Evolutionary conservation across 1,284 basidiomycete genomes (phyloP).

Genomic region (Polyporus tsugae): DNA sequence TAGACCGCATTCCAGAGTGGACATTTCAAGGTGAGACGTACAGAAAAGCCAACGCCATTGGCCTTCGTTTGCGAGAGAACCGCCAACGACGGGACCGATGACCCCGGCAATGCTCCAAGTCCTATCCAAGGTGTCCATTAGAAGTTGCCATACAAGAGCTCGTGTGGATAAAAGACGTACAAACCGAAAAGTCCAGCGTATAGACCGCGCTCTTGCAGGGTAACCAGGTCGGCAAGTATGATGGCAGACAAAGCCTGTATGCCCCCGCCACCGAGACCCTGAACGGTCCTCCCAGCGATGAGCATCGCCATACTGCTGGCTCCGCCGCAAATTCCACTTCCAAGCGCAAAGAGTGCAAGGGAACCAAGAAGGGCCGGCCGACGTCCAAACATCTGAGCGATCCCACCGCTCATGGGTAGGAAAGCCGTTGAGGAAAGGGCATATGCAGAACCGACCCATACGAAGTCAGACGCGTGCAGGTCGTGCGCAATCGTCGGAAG

Average conservation of each 20-base stretch:
- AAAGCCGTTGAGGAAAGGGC: slow-evolving; percentile 40
- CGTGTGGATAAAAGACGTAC: background rate
- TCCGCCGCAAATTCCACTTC: slow-evolving; percentile 45
- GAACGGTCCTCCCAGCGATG: slow-evolving; percentile 51
- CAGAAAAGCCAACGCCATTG: slow-evolving; percentile 39
- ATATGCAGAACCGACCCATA: slow-evolving; percentile 42
- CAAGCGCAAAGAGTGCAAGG: slow-evolving; percentile 22
- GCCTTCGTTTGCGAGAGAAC: slow-evolving; percentile 24
- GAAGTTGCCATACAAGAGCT: background rate
- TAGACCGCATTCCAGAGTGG: too few relatives aligned
- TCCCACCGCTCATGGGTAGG: slow-evolving; percentile 39
- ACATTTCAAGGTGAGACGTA: slow-evolving; percentile 9
- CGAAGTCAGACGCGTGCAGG: slow-evolving; percentile 40
- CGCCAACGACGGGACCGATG: slow-evolving; percentile 29
- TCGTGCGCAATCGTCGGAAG: slow-evolving; percentile 43
- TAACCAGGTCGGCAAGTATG: slow-evolving; percentile 31
- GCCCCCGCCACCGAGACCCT: slow-evolving; percentile 58
- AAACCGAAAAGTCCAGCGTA: slow-evolving; percentile 13
- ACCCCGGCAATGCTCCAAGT: slow-evolving; percentile 21
- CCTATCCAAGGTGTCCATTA: slow-evolving; percentile 5
- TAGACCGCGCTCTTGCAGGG: slow-evolving; percentile 27
- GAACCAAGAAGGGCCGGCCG: slow-evolving; percentile 20
- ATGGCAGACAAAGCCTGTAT: slow-evolving; percentile 45
- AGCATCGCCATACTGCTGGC: slow-evolving; percentile 52
- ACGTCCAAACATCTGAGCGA: slow-evolving; percentile 33